Conservation (phyloP, 495 filamentous ascomycete genomes). For the Tuber microsphaerosporum region DNA sequence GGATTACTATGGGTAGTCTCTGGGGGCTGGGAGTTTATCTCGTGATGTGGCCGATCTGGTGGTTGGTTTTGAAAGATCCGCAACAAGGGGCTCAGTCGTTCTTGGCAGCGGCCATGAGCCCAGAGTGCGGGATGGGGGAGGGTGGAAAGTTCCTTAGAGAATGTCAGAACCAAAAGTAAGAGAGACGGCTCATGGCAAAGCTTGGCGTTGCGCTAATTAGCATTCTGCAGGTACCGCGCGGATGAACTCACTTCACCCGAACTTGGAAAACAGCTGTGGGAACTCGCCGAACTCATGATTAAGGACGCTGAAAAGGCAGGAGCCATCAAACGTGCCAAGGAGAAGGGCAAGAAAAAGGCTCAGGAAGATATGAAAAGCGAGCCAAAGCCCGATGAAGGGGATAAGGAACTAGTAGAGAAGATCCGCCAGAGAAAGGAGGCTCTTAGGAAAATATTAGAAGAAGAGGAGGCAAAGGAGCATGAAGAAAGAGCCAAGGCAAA, state of each 20-base stretch:
- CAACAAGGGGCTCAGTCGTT: conserved; percentile 79
- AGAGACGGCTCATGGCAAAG: conserved; percentile 23
- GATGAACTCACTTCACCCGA: conserved; percentile 71
- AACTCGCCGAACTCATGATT: conserved; percentile 76
- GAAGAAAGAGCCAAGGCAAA: conserved; percentile 37
- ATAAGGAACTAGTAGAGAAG: conserved; percentile 41
- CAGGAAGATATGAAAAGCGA: conserved; percentile 46
- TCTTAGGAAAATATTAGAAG: conserved; percentile 33
- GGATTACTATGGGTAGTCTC: conserved; percentile 73
- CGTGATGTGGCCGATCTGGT: conserved; percentile 68
- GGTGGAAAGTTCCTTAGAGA: conserved; percentile 79
- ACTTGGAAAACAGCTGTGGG: conserved; percentile 76
- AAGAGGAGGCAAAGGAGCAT: conserved; percentile 33
- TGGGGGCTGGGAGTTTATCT: conserved; percentile 77
- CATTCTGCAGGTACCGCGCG: conserved; percentile 42
- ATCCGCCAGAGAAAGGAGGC: conserved; percentile 26
- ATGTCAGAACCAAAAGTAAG: conserved; percentile 65
- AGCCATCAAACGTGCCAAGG: conserved; percentile 57
- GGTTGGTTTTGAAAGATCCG: conserved; percentile 79
- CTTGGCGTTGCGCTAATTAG: neutral
- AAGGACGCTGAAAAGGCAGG: conserved; percentile 74
- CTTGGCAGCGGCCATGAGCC: conserved; percentile 77
- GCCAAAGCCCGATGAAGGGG: conserved; percentile 44
- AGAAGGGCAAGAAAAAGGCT: conserved; percentile 54
- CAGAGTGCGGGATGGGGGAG: conserved; percentile 52